Conservation (phyloP, 257 asterid species). For the Schizonepeta tenuifolia region DNA sequence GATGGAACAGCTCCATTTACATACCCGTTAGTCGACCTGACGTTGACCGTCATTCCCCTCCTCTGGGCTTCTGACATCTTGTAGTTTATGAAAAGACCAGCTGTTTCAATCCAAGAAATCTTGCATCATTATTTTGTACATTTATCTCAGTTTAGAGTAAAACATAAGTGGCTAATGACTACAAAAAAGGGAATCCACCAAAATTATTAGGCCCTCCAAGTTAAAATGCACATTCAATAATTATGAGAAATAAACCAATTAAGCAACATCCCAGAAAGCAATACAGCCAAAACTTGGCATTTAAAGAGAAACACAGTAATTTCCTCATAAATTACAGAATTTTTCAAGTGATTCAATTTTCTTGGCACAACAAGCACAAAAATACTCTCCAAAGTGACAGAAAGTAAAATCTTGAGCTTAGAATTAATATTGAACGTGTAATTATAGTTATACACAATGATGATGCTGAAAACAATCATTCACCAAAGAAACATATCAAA, state of each 20-base stretch:
- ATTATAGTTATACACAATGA: background rate
- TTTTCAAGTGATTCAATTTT: conserved; percentile 21
- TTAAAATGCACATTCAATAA: conserved; percentile 3
- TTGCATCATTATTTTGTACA: background rate
- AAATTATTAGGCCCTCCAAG: background rate
- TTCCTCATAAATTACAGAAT: conserved; percentile 14
- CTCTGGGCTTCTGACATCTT: conserved; percentile 96
- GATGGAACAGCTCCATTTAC: conserved; percentile 57
- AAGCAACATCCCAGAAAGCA: conserved; percentile 6
- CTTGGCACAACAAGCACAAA: conserved; percentile 5
- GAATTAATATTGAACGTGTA: background rate
- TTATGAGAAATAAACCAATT: conserved; percentile 7
- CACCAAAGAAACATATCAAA: conserved; percentile 19
- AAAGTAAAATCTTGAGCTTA: conserved; percentile 16
- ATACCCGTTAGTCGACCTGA: conserved; percentile 52
- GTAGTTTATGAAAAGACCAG: conserved; percentile 48
- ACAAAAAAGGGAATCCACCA: conserved; percentile 18
- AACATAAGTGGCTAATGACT: conserved; percentile 12
- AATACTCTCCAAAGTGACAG: conserved; percentile 14
- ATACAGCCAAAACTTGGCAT: conserved; percentile 19
- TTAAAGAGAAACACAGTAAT: conserved; percentile 10
- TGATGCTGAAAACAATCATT: conserved; percentile 24
- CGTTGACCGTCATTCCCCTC: conserved; percentile 46
- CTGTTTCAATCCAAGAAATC: conserved; percentile 4
- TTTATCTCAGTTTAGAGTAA: conserved; percentile 9